Percentiles rank a stretch among this genome's conserved stretches.
These are phyloP conservation scores for Lentinula raphanica DNA, from an alignment of 768 basidiomycete species.

Conservation along the genomic window DNA sequence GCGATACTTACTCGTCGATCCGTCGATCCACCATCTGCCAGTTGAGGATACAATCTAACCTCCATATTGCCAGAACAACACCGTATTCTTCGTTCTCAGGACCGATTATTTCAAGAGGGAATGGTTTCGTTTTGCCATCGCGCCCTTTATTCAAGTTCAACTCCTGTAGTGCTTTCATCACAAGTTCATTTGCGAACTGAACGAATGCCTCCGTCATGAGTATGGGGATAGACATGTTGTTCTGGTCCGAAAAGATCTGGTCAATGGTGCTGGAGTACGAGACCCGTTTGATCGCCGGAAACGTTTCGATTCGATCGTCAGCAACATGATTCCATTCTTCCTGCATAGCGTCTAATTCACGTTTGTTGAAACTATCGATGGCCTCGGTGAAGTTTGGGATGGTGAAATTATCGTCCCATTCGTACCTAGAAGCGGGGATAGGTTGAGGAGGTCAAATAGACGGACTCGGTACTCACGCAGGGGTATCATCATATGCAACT, in stretches of 20 bases:
- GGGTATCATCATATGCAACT: conserved; percentile 14
- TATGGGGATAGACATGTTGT: conserved; percentile 5
- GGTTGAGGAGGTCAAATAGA: not conserved
- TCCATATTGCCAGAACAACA: not conserved
- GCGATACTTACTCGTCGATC: not conserved
- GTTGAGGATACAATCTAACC: not conserved
- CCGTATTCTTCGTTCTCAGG: not conserved
- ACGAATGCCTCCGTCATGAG: not conserved
- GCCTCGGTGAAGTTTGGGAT: conserved; percentile 6
- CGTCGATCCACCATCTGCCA: conserved; percentile 6
- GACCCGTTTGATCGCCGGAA: conserved; percentile 1
- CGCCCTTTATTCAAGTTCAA: not conserved
- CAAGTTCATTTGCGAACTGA: not conserved
- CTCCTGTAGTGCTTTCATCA: not conserved
- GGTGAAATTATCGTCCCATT: conserved; percentile 13
- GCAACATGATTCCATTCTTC: not conserved
- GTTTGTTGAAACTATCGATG: conserved; percentile 9
- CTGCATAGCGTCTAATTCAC: not conserved
- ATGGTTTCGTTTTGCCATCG: not conserved
- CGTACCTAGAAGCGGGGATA: too few relatives aligned
- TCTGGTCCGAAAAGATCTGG: conserved; percentile 2
- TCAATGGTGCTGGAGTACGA: conserved; percentile 11
- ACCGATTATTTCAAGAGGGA: not conserved
- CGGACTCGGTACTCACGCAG: conserved; percentile 5
- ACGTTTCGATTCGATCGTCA: not conserved